phyloP scores from a whole-genome alignment of 495 filamentous ascomycete species.

The Talaromyces thailandensis region DNA sequence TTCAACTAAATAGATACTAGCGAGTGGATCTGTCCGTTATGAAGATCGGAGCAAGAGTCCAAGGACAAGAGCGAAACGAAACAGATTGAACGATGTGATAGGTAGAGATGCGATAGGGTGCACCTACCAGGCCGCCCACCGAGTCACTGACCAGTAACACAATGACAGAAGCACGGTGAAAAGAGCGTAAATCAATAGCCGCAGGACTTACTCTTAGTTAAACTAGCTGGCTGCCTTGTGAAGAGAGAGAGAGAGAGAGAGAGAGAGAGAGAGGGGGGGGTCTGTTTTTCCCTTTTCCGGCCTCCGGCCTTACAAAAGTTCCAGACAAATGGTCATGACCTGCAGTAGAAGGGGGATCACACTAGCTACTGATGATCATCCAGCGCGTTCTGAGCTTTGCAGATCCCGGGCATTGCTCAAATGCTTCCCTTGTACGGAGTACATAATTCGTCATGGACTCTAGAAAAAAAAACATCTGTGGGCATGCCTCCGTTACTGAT shows the following conservation, averaged over 20 bases:
- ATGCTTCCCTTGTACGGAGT: background rate
- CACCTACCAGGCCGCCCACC: background rate
- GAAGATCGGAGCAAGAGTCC: background rate
- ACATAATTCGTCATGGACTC: constrained; percentile 1
- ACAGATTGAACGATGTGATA: background rate
- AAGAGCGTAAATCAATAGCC: background rate
- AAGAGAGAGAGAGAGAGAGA: background rate
- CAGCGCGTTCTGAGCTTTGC: constrained; percentile 2
- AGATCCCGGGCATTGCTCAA: constrained; percentile 4
- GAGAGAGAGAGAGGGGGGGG: background rate
- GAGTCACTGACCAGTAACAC: background rate
- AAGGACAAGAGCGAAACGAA: background rate
- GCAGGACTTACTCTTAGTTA: background rate
- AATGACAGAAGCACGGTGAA: background rate
- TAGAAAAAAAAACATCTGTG: background rate
- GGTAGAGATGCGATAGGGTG: background rate
- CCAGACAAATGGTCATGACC: constrained; percentile 7
- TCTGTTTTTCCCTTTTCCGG: background rate
- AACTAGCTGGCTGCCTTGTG: background rate
- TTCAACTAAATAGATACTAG: background rate
- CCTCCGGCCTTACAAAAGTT: background rate
- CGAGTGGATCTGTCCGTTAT: constrained; percentile 5
- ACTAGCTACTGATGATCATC: constrained; percentile 6
- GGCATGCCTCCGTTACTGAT: background rate
- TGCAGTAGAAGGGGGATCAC: constrained; percentile 6